Evolutionary conservation across 78 protist genomes (phyloP), one percentile per base, ranked within the genome.

Genomic region (Guillardia theta): DNA sequence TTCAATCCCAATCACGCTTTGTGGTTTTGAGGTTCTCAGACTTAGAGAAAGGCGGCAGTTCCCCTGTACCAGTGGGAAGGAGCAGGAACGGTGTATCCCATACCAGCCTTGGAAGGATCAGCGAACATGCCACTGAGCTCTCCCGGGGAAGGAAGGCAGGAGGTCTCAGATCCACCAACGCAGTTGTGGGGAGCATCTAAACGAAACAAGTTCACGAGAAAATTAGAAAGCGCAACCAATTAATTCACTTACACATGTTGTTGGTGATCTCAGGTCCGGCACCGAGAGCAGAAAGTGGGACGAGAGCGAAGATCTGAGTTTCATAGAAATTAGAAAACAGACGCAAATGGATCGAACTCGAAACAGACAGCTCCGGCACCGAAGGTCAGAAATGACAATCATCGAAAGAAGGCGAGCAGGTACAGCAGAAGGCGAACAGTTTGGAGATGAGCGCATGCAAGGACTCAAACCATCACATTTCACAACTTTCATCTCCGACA

Each of bases 171-270:
- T 0, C 90, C 90, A 30, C 90, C 90, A 43, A 78, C 8, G 90
- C 90, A 78, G 90, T 78, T 78, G 90, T 78, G 90, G 53, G 90
- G 90, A 43, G 90, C 90, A 22, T 24, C 83, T 53, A 18, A 53
- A 18, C 12, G 18, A 53, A 18, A 53, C 33, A 53, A 18, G 12
- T 53, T 12, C 33, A 18, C 12, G 62, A 18, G 62, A 21, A 21
- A 18, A 53, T 12, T 53, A 53, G 62, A 53, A 18, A 12, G 18
- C 33, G 62, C 33, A n/a, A n/a, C n/a, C n/a, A n/a, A n/a, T n/a
- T n/a, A 53, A 21, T 12, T 12, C 62, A 53, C 62, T 53, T 53
- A 64, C 80, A 30, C 50, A 78, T 37, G 48, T 78, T 78, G 90
- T 78, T 78, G 90, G 48, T 44, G 48, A 78, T 21, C 90, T 78